A percentile compares a stretch with the other conserved stretches of the same genome.
These are phyloP conservation scores for Leccinum sublutescens DNA, from an alignment of 768 basidiomycete species.

Conservation along the genomic window DNA sequence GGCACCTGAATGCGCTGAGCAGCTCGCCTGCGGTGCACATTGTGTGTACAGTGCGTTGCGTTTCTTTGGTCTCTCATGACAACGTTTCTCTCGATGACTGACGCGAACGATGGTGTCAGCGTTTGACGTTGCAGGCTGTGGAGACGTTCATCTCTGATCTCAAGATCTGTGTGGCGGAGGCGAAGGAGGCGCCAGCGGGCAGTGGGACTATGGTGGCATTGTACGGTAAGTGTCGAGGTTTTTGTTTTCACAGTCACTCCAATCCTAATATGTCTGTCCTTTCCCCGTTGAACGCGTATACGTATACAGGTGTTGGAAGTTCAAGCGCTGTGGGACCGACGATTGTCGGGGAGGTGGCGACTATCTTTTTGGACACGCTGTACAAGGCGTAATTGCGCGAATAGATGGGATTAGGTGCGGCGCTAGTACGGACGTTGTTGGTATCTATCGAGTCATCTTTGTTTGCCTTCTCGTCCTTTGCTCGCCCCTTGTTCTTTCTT, in stretches of 20 bases:
- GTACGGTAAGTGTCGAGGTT: conserved; percentile 61
- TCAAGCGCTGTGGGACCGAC: conserved; percentile 81
- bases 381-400: conserved; percentile 65
- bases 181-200: conserved; percentile 58
- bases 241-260: neutral
- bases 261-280: neutral
- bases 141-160: conserved; percentile 85
- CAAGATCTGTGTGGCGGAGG: conserved; percentile 70
- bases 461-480: no score
- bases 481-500: no score
- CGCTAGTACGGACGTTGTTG: neutral
- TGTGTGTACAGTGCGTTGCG: conserved; percentile 76
- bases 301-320: conserved; percentile 64
- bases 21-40: conserved; percentile 87
- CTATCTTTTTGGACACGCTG: conserved; percentile 77
- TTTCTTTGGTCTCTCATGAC: no score
- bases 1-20: conserved; percentile 87
- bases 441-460: neutral
- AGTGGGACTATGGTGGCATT: conserved; percentile 89
- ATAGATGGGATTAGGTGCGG: neutral
- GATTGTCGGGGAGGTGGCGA: conserved; percentile 74
- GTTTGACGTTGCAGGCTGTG: conserved; percentile 71
- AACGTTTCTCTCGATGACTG: neutral
- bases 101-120: conserved; percentile 39
- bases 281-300: neutral